A percentile compares a stretch with the other conserved stretches of the same genome.
Evolutionary conservation across 352 stramenopile genomes (phyloP).

Genomic region (Phytophthora syringae): DNA sequence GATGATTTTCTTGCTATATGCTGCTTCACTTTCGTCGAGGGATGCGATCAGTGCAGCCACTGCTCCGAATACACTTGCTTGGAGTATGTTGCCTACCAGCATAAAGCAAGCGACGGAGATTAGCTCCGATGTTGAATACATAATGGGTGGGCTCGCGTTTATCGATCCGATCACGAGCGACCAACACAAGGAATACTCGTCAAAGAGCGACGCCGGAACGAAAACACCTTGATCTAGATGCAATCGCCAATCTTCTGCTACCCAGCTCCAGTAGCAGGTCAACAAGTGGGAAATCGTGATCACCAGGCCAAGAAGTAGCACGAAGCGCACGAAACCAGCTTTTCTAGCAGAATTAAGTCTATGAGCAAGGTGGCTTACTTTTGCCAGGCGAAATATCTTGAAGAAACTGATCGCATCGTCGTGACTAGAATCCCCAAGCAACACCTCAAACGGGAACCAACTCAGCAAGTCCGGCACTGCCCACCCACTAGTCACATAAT

Average conservation of each 20-base stretch:
- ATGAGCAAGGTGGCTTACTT: slow-evolving; percentile 57
- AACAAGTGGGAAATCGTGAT: slow-evolving; percentile 51
- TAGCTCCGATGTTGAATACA: slow-evolving; percentile 50
- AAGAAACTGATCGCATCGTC: slow-evolving; percentile 51
- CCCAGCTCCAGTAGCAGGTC: slow-evolving; percentile 64
- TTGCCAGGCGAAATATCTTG: slow-evolving; percentile 63
- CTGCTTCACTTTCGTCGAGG: slow-evolving; percentile 61
- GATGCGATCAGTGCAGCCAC: slow-evolving; percentile 62
- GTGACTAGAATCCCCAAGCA: slow-evolving; percentile 27
- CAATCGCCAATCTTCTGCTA: slow-evolving; percentile 44
- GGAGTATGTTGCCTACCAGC: slow-evolving; percentile 63
- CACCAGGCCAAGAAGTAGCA: slow-evolving; percentile 48
- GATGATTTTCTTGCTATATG: slow-evolving; percentile 72
- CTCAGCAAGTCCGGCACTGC: slow-evolving; percentile 59
- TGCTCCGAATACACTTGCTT: slow-evolving; percentile 66
- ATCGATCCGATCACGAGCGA: slow-evolving; percentile 58
- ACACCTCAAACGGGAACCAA: slow-evolving; percentile 68
- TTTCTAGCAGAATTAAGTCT: slow-evolving; percentile 61
- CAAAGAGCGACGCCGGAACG: slow-evolving; percentile 13
- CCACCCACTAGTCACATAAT: slow-evolving; percentile 59
- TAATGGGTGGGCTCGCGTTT: slow-evolving; percentile 57
- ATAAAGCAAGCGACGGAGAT: slow-evolving; percentile 64
- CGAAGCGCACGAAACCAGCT: slow-evolving; percentile 54
- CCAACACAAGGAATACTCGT: slow-evolving; percentile 54
- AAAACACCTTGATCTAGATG: slow-evolving; percentile 35